These are phyloP conservation scores for Xanthoconium stramineum DNA, from an alignment of 768 basidiomycete species.

Conservation along the genomic window DNA sequence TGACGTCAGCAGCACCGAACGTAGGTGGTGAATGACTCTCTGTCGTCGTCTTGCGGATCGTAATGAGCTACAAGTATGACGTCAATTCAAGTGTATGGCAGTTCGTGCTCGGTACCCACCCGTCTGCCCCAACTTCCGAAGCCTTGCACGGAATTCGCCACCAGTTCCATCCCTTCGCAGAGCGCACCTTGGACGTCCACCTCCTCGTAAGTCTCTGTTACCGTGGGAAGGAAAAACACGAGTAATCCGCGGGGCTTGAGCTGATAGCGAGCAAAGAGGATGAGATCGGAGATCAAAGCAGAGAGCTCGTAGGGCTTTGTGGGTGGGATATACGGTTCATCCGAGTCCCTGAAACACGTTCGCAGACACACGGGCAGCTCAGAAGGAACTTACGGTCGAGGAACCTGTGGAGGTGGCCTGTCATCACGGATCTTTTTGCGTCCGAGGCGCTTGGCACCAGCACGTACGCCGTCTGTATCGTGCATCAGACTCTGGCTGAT, in stretches of 20 bases:
- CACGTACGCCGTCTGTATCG: slow-evolving; percentile 82
- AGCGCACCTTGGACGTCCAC: slow-evolving; percentile 77
- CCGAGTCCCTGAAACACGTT: slow-evolving; percentile 31
- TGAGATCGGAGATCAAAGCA: slow-evolving; percentile 75
- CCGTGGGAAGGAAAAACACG: slow-evolving; percentile 94
- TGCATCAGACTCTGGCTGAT: not conserved
- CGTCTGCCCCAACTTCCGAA: slow-evolving; percentile 95
- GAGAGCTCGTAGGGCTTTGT: slow-evolving; percentile 92
- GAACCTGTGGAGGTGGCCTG: slow-evolving; percentile 28
- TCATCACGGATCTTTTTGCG: slow-evolving; percentile 48
- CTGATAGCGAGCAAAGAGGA: slow-evolving; percentile 76
- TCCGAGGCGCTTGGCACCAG: slow-evolving; percentile 80
- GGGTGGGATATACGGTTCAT: slow-evolving; percentile 80
- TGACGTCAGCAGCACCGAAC: slow-evolving; percentile 39
- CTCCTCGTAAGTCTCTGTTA: slow-evolving; percentile 87
- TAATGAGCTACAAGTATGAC: slow-evolving; percentile 68
- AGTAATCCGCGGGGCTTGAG: slow-evolving; percentile 84
- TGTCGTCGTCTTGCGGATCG: slow-evolving; percentile 69
- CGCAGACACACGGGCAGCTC: not conserved
- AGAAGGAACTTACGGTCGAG: slow-evolving; percentile 41
- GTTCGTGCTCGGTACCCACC: slow-evolving; percentile 43
- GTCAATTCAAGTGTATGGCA: not conserved
- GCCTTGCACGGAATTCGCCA: slow-evolving; percentile 86
- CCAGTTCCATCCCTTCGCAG: slow-evolving; percentile 83
- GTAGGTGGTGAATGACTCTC: slow-evolving; percentile 48